These are phyloP conservation scores for Taxillus chinensis DNA, from an alignment of 164 flowering plant genomes.

Conservation along the genomic window DNA sequence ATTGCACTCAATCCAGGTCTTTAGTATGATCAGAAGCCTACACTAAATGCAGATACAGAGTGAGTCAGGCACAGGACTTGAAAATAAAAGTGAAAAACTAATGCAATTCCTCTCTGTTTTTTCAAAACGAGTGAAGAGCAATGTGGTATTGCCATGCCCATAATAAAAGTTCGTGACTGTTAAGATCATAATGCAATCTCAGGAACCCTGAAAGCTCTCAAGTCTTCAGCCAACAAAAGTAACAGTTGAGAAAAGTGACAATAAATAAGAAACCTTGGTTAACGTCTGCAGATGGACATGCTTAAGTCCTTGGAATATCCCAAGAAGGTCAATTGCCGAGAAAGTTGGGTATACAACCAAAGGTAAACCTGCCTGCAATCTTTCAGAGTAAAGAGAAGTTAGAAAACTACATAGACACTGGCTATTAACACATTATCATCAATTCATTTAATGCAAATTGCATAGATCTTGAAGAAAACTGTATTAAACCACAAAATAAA, in stretches of 20 bases:
- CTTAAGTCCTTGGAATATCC: conserved; percentile 78
- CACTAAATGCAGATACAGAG: neutral
- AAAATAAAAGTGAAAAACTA: neutral
- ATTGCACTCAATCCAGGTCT: neutral
- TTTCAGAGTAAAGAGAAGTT: conserved; percentile 16
- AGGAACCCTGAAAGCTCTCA: neutral
- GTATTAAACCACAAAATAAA: neutral
- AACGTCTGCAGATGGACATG: conserved; percentile 86
- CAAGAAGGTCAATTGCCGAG: conserved; percentile 69
- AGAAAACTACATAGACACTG: conserved; percentile 1
- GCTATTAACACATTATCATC: neutral
- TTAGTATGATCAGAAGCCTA: conserved; percentile 4
- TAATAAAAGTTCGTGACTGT: neutral
- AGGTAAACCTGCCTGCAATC: conserved; percentile 68
- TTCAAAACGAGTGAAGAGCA: neutral
- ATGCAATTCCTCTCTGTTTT: neutral
- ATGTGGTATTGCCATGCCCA: neutral
- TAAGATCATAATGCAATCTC: neutral
- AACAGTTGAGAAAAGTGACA: neutral
- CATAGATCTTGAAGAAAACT: neutral
- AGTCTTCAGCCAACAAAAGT: neutral
- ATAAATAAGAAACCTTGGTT: conserved; percentile 54
- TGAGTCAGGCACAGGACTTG: neutral
- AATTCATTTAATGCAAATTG: no score
- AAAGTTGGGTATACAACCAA: conserved; percentile 75